A percentile compares a stretch with the other conserved stretches of the same genome.
phyloP scores from a whole-genome alignment of 2,329 filamentous ascomycete species.

The Xylaria hypoxylon region DNA sequence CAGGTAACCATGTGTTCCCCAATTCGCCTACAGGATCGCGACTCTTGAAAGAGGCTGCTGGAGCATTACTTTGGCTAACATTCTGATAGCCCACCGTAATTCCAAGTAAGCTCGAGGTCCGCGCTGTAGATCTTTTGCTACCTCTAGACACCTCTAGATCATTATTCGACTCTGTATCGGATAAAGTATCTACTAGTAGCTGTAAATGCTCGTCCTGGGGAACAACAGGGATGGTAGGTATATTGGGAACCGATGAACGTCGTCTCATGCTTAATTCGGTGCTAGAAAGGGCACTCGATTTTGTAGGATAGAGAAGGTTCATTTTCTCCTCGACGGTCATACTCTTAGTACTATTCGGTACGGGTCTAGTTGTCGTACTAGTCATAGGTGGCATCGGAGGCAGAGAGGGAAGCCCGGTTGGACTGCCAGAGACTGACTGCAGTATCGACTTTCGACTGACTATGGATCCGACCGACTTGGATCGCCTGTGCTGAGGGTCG shows the following conservation, averaged over 20 bases:
- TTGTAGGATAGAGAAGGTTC: constrained; percentile 60
- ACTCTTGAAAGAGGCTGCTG: constrained; percentile 17
- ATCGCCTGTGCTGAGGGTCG: constrained; percentile 58
- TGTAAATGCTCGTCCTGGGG: constrained; percentile 47
- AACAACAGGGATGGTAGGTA: constrained; percentile 55
- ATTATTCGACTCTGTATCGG: constrained; percentile 46
- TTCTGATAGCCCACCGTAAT: constrained; percentile 50
- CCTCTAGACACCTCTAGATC: constrained; percentile 46
- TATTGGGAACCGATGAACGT: constrained; percentile 58
- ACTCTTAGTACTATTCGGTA: constrained; percentile 66
- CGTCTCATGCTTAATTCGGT: constrained; percentile 41
- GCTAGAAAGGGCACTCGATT: constrained; percentile 46
- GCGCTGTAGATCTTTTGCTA: constrained; percentile 54
- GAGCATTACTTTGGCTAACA: constrained; percentile 46
- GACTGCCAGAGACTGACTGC: constrained; percentile 58
- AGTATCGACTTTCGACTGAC: constrained; percentile 60
- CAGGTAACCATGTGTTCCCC: constrained; percentile 55
- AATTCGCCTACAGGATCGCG: constrained; percentile 50
- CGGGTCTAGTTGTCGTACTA: constrained; percentile 54
- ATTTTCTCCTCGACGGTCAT: constrained; percentile 71
- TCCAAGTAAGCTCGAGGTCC: constrained; percentile 57
- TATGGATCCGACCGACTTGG: constrained; percentile 62
- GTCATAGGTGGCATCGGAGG: constrained; percentile 60
- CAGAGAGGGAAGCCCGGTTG: constrained; percentile 64
- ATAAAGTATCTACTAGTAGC: constrained; percentile 38